Conservation (phyloP, 1,284 basidiomycete species). For the Trichosporon asahii region DNA sequence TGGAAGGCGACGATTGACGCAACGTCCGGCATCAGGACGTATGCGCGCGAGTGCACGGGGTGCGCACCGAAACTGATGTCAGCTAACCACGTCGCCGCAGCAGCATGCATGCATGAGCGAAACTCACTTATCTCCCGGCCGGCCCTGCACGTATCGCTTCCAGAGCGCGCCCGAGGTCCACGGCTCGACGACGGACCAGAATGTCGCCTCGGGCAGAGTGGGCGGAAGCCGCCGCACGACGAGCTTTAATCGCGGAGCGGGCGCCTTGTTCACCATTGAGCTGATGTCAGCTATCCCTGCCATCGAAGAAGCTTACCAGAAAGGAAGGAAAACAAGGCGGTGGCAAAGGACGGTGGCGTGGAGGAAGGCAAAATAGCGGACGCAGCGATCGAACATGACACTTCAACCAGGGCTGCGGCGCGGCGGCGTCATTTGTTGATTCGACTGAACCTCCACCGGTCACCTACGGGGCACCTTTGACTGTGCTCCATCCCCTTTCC, state of each 20-base stretch:
- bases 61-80: conserved; percentile 62
- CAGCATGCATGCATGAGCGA: background rate
- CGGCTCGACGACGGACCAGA: conserved; percentile 82
- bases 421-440: conserved; percentile 18
- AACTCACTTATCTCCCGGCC: conserved; percentile 66
- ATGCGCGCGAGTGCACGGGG: conserved; percentile 79
- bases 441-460: no score
- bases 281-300: background rate
- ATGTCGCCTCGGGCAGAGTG: conserved; percentile 83
- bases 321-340: background rate
- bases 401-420: background rate
- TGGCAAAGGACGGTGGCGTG: background rate
- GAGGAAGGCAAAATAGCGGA: background rate
- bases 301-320: background rate
- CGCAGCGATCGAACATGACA: background rate
- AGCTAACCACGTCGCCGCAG: conserved; percentile 30
- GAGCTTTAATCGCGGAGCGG: conserved; percentile 66
- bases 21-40: conserved; percentile 79
- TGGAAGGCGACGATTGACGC: conserved; percentile 73
- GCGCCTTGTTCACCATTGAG: conserved; percentile 13
- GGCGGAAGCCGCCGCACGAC: conserved; percentile 85
- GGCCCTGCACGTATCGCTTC: conserved; percentile 67
- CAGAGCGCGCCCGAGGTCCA: conserved; percentile 78
- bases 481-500: conserved; percentile 6
- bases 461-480: background rate